Conservation (phyloP, 2,329 filamentous ascomycete species). For the Hyphodiscus sp. region DNA sequence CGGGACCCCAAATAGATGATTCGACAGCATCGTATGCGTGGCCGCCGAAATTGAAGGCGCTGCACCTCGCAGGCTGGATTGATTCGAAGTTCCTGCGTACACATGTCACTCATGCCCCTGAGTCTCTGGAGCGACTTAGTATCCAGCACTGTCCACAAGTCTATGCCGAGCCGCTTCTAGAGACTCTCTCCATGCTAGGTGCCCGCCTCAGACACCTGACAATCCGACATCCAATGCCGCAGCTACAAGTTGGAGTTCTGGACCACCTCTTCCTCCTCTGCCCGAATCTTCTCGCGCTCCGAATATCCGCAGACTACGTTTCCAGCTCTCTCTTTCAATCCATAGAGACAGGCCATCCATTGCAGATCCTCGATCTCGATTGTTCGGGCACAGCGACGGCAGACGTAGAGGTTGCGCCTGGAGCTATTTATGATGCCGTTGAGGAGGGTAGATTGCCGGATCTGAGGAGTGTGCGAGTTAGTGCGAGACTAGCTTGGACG, state of each 20-base stretch:
- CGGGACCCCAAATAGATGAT: constrained; percentile 15
- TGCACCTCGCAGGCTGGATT: constrained; percentile 29
- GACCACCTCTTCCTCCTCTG: constrained; percentile 22
- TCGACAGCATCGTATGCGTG: constrained; percentile 19
- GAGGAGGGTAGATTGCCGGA: constrained; percentile 22
- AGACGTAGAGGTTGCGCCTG: constrained; percentile 21
- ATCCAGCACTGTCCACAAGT: constrained; percentile 30
- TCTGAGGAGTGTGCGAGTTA: constrained; percentile 28
- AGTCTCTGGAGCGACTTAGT: constrained; percentile 21
- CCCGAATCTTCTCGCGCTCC: constrained; percentile 21
- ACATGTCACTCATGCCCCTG: constrained; percentile 19
- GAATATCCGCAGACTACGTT: constrained; percentile 30
- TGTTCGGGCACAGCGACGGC: constrained; percentile 23
- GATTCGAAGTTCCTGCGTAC: constrained; percentile 24
- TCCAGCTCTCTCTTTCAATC: constrained; percentile 20
- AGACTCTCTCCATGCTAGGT: constrained; percentile 20
- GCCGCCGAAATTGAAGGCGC: constrained; percentile 26
- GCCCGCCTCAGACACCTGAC: constrained; percentile 25
- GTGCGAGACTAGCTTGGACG: constrained; percentile 26
- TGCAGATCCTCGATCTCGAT: constrained; percentile 29
- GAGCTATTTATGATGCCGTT: constrained; percentile 24
- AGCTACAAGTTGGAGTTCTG: constrained; percentile 19
- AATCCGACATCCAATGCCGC: constrained; percentile 29
- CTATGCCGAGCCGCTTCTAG: constrained; percentile 14
- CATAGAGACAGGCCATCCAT: constrained; percentile 15